These are phyloP conservation scores for Erythrobasidium hasegawianum DNA, from an alignment of 1,284 basidiomycete species.

Conservation along the genomic window DNA sequence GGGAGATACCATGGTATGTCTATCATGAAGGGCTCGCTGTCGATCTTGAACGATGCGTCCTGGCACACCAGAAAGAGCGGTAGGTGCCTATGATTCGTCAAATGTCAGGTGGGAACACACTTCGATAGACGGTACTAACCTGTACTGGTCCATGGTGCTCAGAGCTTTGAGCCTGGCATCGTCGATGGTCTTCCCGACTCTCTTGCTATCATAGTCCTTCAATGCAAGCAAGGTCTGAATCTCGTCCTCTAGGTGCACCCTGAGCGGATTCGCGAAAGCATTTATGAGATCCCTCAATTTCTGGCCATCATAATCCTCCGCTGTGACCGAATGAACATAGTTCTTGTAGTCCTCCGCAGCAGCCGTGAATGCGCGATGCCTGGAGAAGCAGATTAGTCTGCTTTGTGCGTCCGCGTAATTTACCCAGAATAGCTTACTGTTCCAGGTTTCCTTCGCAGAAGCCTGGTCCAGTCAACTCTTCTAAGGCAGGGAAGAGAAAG, in stretches of 20 bases:
- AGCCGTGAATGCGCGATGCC: conserved; percentile 1
- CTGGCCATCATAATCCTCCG: conserved; percentile 12
- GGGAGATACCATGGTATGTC: background rate
- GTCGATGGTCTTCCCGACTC: background rate
- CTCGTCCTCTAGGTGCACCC: conserved; percentile 8
- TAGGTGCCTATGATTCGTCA: no score
- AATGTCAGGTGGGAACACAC: background rate
- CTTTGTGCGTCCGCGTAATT: no score
- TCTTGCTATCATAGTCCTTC: background rate
- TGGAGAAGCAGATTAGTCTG: no score
- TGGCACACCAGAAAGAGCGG: conserved; percentile 11
- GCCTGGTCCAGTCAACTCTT: background rate
- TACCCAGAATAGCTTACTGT: no score
- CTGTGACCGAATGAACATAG: conserved; percentile 4
- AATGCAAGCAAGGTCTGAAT: conserved; percentile 3
- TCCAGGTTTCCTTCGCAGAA: no score
- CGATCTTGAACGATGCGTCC: conserved; percentile 2
- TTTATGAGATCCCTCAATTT: conserved; percentile 8
- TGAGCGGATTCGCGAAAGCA: conserved; percentile 1
- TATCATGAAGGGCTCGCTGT: background rate
- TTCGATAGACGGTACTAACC: background rate
- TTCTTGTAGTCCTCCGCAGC: conserved; percentile 11
- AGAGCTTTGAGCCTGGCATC: background rate
- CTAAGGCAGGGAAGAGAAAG: conserved; percentile 6
- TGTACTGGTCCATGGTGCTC: background rate